Evolutionary conservation across 2,329 filamentous ascomycete genomes (phyloP), one percentile per base, ranked within the genome.

Genomic region (Endothia cerciana): DNA sequence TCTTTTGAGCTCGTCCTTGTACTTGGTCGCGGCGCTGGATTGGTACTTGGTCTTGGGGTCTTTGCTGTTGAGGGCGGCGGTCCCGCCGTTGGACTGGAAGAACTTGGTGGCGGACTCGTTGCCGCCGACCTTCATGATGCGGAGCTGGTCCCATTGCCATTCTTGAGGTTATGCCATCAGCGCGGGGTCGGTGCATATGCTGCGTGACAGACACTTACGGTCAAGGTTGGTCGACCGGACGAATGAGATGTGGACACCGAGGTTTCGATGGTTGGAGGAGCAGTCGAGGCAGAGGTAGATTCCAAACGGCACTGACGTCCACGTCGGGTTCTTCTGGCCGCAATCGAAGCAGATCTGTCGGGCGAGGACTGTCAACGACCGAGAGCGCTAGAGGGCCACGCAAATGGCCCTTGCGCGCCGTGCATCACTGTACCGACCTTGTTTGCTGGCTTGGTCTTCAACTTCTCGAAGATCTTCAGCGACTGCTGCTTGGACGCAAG

Each of bases 71-170:
- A 99, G 87, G 64, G 94, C 94, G 60, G 94, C 94, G 49, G 92
- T 94, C 68, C 95, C 95, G 70, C 95, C 95, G 77, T 99, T 95
- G 73, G 93, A 90, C 80, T 97, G 94, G 83, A 98, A 99, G 83
- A 93, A 99, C 81, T 97, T 97, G 74, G 94, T 97, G 59, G 95
- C 95, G 66, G 93, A 97, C 80, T 98, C 94, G 75, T 99, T 99
- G 65, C 95, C 95, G 71, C 95, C 95, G 19, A 98, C 93, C 82
- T 99, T 99, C 94, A 99, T 98, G 65, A 94, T 80, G 62, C 95
- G 91, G 68, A 99, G 86, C 78, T 99, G 95, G 72, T 97, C 93
- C 95, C 95, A 99, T 91, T 97, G 93, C 95, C 95, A 99, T 83
- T 92, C 90, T 92, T 73, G 58, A 28, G 38, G 70, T 65, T 69